Conservation (phyloP, 208 protist genomes). For the Wallacemonas collosoma region DNA sequence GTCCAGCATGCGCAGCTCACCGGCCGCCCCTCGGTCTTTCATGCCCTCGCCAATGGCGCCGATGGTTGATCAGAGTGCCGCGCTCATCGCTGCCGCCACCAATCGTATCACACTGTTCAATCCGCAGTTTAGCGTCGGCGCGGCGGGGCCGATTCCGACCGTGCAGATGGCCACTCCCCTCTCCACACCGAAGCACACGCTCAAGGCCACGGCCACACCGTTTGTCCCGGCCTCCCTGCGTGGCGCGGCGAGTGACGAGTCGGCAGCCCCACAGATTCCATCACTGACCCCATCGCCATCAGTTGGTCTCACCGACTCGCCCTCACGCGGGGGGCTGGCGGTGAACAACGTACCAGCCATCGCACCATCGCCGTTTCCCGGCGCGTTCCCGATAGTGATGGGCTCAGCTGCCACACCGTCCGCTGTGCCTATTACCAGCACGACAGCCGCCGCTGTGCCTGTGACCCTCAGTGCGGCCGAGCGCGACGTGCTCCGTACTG, state of each 20-base stretch:
- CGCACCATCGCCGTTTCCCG: constrained; percentile 37
- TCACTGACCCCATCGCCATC: background rate
- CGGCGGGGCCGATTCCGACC: background rate
- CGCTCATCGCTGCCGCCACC: constrained; percentile 15
- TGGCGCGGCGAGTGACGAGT: background rate
- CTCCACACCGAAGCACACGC: constrained; percentile 6
- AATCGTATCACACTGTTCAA: constrained; percentile 12
- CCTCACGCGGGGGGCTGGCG: background rate
- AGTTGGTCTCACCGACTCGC: constrained; percentile 6
- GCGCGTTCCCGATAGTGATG: constrained; percentile 35
- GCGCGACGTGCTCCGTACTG: constrained; percentile 43
- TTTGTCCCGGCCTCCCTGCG: background rate
- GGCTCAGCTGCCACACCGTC: constrained; percentile 21
- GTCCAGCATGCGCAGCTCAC: constrained; percentile 11
- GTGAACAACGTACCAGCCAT: constrained; percentile 20
- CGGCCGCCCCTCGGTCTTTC: background rate
- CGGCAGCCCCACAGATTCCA: constrained; percentile 1
- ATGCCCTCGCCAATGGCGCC: constrained; percentile 10
- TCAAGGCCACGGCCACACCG: constrained; percentile 5
- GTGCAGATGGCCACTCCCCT: background rate
- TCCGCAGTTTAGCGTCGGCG: constrained; percentile 4
- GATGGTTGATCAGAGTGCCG: constrained; percentile 12
- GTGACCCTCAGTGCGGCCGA: constrained; percentile 63
- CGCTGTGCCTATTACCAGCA: constrained; percentile 16
- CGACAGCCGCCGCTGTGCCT: constrained; percentile 18